Conservation (phyloP, 345 rosid species). For the Eucalyptus tenuipes region DNA sequence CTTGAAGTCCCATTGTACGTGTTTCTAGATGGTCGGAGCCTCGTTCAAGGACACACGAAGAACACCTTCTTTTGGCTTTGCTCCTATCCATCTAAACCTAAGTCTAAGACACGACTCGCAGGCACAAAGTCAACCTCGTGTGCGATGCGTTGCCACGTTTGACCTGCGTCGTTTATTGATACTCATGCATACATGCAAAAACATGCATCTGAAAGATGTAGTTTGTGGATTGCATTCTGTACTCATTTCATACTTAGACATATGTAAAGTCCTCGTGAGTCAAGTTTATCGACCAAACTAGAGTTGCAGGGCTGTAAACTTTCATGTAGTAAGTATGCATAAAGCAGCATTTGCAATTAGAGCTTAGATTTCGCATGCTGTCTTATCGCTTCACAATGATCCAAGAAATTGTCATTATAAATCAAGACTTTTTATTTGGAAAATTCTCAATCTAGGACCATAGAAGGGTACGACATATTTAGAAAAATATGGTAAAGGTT, state of each 20-base stretch:
- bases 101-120: not conserved
- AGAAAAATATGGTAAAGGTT: not conserved
- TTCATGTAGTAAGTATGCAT: not conserved
- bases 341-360: not conserved
- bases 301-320: not conserved
- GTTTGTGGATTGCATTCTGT: not conserved
- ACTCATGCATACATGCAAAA: fast-evolving
- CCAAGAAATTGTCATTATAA: not conserved
- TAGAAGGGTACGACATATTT: not conserved
- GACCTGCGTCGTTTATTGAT: not conserved
- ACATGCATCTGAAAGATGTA: not conserved
- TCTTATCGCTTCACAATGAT: not conserved
- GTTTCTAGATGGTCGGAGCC: not conserved
- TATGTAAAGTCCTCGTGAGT: not conserved
- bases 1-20: not conserved
- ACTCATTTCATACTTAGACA: not conserved
- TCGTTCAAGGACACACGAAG: not conserved
- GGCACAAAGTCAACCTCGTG: not conserved
- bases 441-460: not conserved
- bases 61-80: not conserved
- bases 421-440: not conserved
- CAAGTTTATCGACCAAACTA: not conserved
- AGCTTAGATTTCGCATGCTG: not conserved
- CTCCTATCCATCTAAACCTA: not conserved
- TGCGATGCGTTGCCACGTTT: not conserved